Base-by-base conservation (phyloP, 768 basidiomycete genomes). In the Candolleomyces eurysporus region DNA sequence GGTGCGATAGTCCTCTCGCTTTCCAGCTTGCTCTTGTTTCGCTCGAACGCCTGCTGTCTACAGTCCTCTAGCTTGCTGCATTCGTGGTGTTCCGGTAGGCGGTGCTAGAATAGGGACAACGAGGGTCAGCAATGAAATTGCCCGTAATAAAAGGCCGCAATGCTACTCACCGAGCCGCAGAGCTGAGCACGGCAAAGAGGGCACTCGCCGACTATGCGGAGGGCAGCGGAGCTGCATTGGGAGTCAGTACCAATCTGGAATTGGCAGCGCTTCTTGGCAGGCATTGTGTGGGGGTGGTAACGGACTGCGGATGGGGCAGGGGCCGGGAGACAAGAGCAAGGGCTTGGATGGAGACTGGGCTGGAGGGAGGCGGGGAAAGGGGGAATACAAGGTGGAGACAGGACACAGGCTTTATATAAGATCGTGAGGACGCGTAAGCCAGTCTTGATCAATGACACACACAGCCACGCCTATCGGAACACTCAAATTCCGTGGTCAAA, bases 221-320 rank as follows among this genome's bases (percentile, higher is more conserved):
- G 80, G 3, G 85, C 90, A 7, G 92, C 91, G 63, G 86, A 87
- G 68, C 82, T 90, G 80, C 93, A 95, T 62, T 84, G 85, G 57
- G 74, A 69, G 57, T 78, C 77, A 62, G 78, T 78, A 63, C 76
- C 75, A 49, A 75, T 67, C 66, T 79, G 78, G 74, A 88, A 84
- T 73, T 92, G 89, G 79, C 92, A 94, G 69, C 91, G 90, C 74
- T 92, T 92, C 90, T 92, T 94, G 70, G 84, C 80, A 67, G 91
- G 81, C 92, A 93, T 94, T 52, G 56, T 67, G 61, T 30, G 51
- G 22, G 58, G 57, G 57, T 60, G 61, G 56, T 49, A 19, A 26
- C 19, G 40, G 13, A 55, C 56, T 58, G 51, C 54, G 66, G 60
- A 56, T 57, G 51, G 61, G 36, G n/a, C 45, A 43, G 22, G 11